Percentiles rank a stretch among this genome's conserved stretches.
Conservation (phyloP, 2,329 filamentous ascomycete species). For the Colletotrichum viniferum region DNA sequence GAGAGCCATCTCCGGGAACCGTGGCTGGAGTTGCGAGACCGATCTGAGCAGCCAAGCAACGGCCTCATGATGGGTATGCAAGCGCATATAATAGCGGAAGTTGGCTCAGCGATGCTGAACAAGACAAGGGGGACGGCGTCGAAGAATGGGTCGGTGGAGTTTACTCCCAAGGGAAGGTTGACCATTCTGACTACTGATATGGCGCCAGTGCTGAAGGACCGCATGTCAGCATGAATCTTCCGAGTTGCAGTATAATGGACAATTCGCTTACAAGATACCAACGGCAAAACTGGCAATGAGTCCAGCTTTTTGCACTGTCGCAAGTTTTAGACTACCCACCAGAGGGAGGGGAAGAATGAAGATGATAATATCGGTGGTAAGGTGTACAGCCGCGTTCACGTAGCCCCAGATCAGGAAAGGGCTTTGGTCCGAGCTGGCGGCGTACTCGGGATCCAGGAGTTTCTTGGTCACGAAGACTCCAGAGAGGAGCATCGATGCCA, state of each 20-base stretch:
- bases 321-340: neutral
- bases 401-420: neutral
- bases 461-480: neutral
- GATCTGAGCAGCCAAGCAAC: neutral
- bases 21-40: neutral
- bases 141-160: neutral
- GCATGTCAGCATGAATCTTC: neutral
- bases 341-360: slow-evolving; percentile 16
- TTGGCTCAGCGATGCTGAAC: neutral
- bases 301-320: slow-evolving; percentile 2
- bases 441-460: neutral
- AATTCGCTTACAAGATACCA: slow-evolving; percentile 10
- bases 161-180: neutral
- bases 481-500: neutral
- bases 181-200: neutral
- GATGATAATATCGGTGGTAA: slow-evolving; percentile 19
- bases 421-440: neutral
- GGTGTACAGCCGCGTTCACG: neutral
- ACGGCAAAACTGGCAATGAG: slow-evolving; percentile 10
- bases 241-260: accelerated
- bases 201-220: neutral
- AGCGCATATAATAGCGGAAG: neutral
- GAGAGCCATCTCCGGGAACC: neutral
- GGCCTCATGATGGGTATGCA: neutral
- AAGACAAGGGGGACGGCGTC: neutral